Evolutionary conservation across 2,329 filamentous ascomycete genomes (phyloP), one percentile per base, ranked within the genome.

Genomic region (Podosphaera xanthii): DNA sequence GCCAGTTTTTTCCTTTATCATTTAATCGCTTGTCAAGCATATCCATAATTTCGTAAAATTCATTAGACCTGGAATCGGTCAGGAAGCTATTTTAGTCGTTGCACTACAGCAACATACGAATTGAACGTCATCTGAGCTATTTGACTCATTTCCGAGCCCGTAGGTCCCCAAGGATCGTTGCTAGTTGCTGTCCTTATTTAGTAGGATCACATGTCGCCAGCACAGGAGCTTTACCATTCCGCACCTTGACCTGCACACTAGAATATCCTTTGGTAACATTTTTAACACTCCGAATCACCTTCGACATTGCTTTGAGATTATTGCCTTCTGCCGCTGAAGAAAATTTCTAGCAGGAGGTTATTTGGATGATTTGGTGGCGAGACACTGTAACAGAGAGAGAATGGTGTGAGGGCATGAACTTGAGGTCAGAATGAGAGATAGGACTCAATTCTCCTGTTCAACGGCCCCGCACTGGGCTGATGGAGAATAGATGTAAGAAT

Each of bases 201-300:
- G 69, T 61, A 65, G 53, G 59, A 34, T 7, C 48, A 33, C 33
- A 8, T 55, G 7, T 52, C 33, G 35, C 31, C 30, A 46, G 65
- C 4, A 22, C 3, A 42, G 64, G 68, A 64, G 65, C 69, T 22
- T 60, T 75, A 94, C 89, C 89, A 87, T 95, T 91, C 76, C 90
- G 84, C 72, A 98, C 92, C 77, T 97, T 97, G 72, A 97, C 87
- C 77, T 98, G 91, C 68, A 94, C 88, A 65, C 80, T 83, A 42
- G 91, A 96, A 71, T 98, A 98, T 67, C 92, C 92, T 76, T 97
- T 98, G 72, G 92, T 97, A 73, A 98, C 91, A 77, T 97, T 98
- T 77, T 96, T 97, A 69, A 97, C 90, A 71, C 87, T 94, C 73
- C 92, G 82, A 71, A 97, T 88, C 71, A 97, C 89, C 75, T 94